phyloP scores from a whole-genome alignment of 164 flowering plant species.

The Warburgia ugandensis region DNA sequence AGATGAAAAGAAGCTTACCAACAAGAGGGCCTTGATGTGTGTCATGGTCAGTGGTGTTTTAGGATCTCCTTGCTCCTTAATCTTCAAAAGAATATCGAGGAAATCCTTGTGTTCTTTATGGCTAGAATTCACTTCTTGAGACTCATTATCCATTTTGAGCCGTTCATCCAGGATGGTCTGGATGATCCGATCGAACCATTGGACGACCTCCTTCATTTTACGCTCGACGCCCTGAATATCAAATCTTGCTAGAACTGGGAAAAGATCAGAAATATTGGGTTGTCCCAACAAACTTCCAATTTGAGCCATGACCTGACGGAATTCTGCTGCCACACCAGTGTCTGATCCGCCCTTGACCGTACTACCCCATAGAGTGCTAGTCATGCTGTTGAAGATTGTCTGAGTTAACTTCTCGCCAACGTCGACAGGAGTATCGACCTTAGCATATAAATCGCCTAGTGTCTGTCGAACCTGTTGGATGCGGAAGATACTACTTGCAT shows the following conservation, averaged over 20 bases:
- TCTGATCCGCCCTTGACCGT: constrained; percentile 13
- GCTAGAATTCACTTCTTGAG: neutral
- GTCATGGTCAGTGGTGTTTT: constrained; percentile 25
- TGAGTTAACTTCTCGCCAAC: too few relatives aligned
- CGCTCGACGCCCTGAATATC: constrained; percentile 44
- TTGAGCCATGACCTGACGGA: constrained; percentile 21
- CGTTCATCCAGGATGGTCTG: constrained; percentile 26
- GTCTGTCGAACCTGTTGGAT: constrained; percentile 10
- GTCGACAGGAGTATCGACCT: constrained; percentile 7
- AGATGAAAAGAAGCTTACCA: constrained; percentile 19
- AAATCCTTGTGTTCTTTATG: constrained; percentile 18
- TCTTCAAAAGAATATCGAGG: constrained; percentile 31
- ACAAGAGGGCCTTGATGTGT: constrained; percentile 30
- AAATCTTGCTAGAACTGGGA: constrained; percentile 30
- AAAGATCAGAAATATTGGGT: constrained; percentile 47
- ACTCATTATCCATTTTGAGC: constrained; percentile 4
- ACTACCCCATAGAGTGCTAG: constrained; percentile 17
- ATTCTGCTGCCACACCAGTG: constrained; percentile 25
- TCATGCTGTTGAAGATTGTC: too few relatives aligned
- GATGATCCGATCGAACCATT: constrained; percentile 26
- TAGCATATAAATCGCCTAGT: constrained; percentile 6
- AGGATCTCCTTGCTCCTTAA: constrained; percentile 27
- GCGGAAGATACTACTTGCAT: constrained; percentile 6
- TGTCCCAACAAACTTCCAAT: constrained; percentile 22
- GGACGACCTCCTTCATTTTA: constrained; percentile 11